Conservation (phyloP, 257 asterid genomes). For the Nicotiana paniculata region DNA sequence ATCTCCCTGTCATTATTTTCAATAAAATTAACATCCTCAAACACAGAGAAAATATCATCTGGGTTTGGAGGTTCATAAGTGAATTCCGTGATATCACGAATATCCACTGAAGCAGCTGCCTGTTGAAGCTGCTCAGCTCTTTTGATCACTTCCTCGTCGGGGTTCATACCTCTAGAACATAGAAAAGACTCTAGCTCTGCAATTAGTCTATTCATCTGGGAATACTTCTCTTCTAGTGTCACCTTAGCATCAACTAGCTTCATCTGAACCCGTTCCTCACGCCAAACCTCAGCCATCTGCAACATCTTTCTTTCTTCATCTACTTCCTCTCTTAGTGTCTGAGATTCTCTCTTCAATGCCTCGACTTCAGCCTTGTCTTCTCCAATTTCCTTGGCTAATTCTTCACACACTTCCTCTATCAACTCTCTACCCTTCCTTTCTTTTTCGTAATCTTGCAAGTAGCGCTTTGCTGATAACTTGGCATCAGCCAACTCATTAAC, state of each 20-base stretch:
- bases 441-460: constrained; percentile 48
- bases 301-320: constrained; percentile 71
- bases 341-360: constrained; percentile 49
- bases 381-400: constrained; percentile 64
- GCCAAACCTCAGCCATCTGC: constrained; percentile 83
- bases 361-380: constrained; percentile 58
- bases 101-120: constrained; percentile 39
- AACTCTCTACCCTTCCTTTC: constrained; percentile 58
- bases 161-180: constrained; percentile 20
- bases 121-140: constrained; percentile 41
- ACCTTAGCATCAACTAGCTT: constrained; percentile 65
- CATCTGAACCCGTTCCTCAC: constrained; percentile 75
- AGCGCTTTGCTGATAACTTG: constrained; percentile 50
- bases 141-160: constrained; percentile 35
- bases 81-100: constrained; percentile 46
- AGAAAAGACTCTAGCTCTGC: constrained; percentile 41
- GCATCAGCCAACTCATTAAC: constrained; percentile 50
- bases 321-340: constrained; percentile 46
- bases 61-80: constrained; percentile 53
- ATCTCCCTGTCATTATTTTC: constrained; percentile 34
- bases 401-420: constrained; percentile 71
- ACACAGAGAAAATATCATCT: constrained; percentile 47
- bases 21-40: constrained; percentile 40
- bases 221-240: constrained; percentile 56
- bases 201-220: constrained; percentile 45